Percentiles rank a stretch among this genome's conserved stretches.
These are phyloP conservation scores for Monotropa hypopitys DNA, from an alignment of 179 eudicot species.

Conservation along the genomic window DNA sequence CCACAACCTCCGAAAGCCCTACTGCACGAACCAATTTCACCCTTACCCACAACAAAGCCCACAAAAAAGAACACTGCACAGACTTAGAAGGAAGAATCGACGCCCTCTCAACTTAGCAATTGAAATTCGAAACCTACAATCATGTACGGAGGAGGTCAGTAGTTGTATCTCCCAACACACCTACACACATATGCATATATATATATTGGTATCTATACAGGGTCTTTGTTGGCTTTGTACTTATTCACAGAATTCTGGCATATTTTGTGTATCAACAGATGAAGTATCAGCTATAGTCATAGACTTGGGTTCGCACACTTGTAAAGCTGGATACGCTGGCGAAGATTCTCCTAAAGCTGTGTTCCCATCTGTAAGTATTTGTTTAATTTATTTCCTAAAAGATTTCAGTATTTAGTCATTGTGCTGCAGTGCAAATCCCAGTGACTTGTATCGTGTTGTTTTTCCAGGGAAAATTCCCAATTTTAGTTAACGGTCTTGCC, in stretches of 20 bases:
- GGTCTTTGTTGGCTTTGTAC: not conserved
- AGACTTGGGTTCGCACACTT: conserved; percentile 84
- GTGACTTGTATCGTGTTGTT: not conserved
- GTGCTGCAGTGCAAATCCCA: not conserved
- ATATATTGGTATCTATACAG: not conserved
- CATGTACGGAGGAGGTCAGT: conserved; percentile 22
- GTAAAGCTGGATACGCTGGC: conserved; percentile 95
- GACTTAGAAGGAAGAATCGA: not conserved
- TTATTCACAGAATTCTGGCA: not conserved
- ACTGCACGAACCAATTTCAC: too few relatives aligned
- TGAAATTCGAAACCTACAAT: not conserved
- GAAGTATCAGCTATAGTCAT: conserved; percentile 89
- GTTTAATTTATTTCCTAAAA: not conserved
- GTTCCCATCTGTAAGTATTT: conserved; percentile 64
- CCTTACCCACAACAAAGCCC: not conserved
- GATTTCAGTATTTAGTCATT: not conserved
- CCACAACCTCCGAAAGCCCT: too few relatives aligned
- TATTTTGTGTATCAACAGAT: conserved; percentile 31
- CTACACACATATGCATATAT: not conserved
- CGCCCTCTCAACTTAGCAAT: not conserved
- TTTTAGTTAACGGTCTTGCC: not conserved
- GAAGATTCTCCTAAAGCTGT: conserved; percentile 99
- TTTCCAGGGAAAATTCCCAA: not conserved
- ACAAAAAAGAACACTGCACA: too few relatives aligned
- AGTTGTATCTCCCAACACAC: not conserved